Evolutionary conservation across 331 rosid genomes (phyloP).

Genomic region (Cucumis variabilis): DNA sequence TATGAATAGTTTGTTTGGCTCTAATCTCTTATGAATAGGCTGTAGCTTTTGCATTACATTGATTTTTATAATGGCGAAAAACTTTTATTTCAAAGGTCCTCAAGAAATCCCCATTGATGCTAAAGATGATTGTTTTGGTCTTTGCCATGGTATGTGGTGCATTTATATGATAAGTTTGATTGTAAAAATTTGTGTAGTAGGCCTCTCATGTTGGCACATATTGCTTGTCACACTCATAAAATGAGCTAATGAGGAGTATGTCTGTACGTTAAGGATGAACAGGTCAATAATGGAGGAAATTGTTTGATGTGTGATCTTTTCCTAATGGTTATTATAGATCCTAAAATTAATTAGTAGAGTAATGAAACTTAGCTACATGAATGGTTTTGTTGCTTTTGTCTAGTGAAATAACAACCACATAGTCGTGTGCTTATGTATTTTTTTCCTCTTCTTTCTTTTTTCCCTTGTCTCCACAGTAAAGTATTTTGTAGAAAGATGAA

Average conservation of each 20-base stretch:
- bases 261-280: neutral
- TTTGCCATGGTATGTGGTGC: constrained; percentile 92
- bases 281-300: neutral
- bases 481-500: constrained; percentile 13
- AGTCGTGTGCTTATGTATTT: neutral
- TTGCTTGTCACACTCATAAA: neutral
- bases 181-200: too few species aligned
- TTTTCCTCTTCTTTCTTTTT: neutral
- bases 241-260: neutral
- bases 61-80: too few species aligned
- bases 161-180: constrained; percentile 86
- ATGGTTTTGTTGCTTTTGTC: constrained; percentile 6
- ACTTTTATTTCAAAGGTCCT: constrained; percentile 57
- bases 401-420: neutral
- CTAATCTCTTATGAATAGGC: too few species aligned
- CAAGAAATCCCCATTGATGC: constrained; percentile 76
- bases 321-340: too few species aligned
- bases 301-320: constrained; percentile 2
- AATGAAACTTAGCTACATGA: neutral
- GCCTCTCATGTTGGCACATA: neutral
- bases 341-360: neutral
- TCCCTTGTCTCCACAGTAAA: constrained; percentile 11
- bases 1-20: too few species aligned
- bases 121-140: constrained; percentile 76
- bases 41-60: too few species aligned